Evolutionary conservation across 2,329 filamentous ascomycete genomes (phyloP).

Genomic region (Apiospora marii): DNA sequence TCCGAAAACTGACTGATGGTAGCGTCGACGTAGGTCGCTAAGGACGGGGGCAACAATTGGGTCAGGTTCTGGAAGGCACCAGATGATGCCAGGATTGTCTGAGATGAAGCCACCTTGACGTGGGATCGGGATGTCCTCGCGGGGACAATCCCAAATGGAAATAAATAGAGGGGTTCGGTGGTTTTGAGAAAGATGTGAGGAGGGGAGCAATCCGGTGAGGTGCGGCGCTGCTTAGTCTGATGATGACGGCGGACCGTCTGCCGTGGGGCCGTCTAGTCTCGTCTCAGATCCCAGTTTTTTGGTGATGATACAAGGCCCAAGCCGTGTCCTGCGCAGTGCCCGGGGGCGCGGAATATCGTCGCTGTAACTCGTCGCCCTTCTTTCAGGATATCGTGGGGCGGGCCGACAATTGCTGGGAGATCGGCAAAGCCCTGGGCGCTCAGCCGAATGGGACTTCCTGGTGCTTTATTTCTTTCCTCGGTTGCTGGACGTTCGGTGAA

Average conservation of each 20-base stretch:
- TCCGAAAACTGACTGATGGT: slow-evolving; percentile 58
- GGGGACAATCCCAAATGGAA: slow-evolving; percentile 45
- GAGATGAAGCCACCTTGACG: slow-evolving; percentile 70
- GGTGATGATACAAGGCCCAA: neutral
- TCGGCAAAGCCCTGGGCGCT: slow-evolving; percentile 1
- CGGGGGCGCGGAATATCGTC: slow-evolving; percentile 20
- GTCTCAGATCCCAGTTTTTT: slow-evolving; percentile 23
- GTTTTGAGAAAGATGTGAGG: slow-evolving; percentile 12
- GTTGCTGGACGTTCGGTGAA: slow-evolving; percentile 2
- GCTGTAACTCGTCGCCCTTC: slow-evolving; percentile 18
- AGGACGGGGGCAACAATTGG: slow-evolving; percentile 54
- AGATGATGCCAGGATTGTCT: slow-evolving; percentile 65
- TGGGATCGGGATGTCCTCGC: slow-evolving; percentile 46
- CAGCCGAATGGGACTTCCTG: neutral
- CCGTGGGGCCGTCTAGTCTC: slow-evolving; percentile 22
- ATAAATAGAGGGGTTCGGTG: slow-evolving; percentile 17
- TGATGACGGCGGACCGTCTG: slow-evolving; percentile 23
- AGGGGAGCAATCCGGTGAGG: slow-evolving; percentile 19
- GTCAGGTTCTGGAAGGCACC: slow-evolving; percentile 69
- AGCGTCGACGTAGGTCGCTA: slow-evolving; percentile 63
- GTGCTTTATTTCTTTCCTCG: slow-evolving; percentile 4
- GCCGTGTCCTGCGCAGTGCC: slow-evolving; percentile 5
- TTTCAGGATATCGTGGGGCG: slow-evolving; percentile 22
- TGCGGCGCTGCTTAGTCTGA: slow-evolving; percentile 21
- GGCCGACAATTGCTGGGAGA: neutral